A percentile compares a stretch with the other conserved stretches of the same genome.
Conservation (phyloP, 208 protist genomes). For the Leishmania gerbilli region DNA sequence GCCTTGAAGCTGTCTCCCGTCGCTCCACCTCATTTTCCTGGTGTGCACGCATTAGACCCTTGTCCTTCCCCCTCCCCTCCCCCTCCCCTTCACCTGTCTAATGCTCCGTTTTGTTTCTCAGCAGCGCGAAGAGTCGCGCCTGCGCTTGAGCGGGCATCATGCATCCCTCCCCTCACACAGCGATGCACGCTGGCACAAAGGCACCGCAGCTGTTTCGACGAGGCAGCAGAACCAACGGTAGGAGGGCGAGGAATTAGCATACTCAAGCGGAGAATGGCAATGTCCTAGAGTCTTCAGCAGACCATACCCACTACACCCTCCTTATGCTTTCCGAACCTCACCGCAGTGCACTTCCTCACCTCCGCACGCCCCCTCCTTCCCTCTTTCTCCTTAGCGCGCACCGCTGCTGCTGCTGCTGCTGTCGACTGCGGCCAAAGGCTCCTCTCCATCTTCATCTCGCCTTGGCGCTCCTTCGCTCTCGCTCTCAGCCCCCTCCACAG, state of each 20-base stretch:
- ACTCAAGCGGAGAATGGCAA: not conserved
- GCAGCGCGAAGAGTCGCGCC: not conserved
- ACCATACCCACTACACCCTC: not conserved
- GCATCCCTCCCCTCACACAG: not conserved
- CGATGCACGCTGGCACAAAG: not conserved
- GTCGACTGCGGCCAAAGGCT: not conserved
- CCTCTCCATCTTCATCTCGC: not conserved
- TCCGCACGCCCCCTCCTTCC: not conserved
- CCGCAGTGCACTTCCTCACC: not conserved
- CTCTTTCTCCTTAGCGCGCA: too few relatives aligned
- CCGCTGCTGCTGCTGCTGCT: not conserved
- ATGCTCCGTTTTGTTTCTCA: not conserved
- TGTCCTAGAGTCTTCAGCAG: not conserved
- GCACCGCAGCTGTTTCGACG: not conserved
- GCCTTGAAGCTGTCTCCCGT: not conserved
- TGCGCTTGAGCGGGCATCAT: not conserved
- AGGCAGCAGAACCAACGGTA: not conserved
- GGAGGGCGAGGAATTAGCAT: not conserved
- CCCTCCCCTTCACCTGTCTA: not conserved
- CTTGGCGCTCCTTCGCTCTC: not conserved
- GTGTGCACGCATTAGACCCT: not conserved
- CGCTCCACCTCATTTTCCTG: not conserved
- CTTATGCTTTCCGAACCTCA: not conserved
- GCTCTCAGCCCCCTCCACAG: not conserved
- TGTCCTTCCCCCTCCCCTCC: not conserved